These are phyloP conservation scores for Wickerhamomyces chaumierensis DNA, from an alignment of 805 yeast species.

Conservation along the genomic window DNA sequence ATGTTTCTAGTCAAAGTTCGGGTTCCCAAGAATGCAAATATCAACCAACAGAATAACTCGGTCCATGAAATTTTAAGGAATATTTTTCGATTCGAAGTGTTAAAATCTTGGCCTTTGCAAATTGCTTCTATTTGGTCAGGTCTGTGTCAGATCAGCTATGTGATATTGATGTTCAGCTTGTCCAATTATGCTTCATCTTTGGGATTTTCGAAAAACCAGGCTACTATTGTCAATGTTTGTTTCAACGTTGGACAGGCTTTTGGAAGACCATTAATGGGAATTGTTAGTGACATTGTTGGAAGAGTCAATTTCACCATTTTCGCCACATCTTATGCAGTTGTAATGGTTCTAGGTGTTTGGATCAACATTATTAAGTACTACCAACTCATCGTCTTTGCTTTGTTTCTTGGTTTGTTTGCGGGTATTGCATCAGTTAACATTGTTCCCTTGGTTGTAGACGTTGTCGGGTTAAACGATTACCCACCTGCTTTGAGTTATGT, in stretches of 20 bases:
- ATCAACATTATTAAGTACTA: constrained; percentile 31
- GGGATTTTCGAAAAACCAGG: constrained; percentile 34
- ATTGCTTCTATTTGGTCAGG: constrained; percentile 27
- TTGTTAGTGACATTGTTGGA: constrained; percentile 32
- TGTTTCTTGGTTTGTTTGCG: constrained; percentile 31
- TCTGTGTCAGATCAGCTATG: constrained; percentile 28
- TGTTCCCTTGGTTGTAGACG: constrained; percentile 29
- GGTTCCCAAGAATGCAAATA: constrained; percentile 18
- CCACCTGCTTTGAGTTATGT: constrained; percentile 28
- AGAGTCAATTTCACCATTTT: constrained; percentile 32
- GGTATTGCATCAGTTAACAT: constrained; percentile 35
- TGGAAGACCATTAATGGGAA: constrained; percentile 40
- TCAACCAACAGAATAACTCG: constrained; percentile 7
- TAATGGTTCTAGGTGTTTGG: constrained; percentile 39
- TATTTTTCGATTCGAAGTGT: constrained; percentile 24
- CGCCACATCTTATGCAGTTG: constrained; percentile 23
- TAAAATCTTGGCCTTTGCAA: constrained; percentile 21
- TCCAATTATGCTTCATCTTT: constrained; percentile 34
- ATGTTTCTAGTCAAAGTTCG: constrained; percentile 35
- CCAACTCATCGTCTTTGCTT: constrained; percentile 28
- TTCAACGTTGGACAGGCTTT: constrained; percentile 34
- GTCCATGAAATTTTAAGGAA: constrained; percentile 16
- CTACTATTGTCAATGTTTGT: constrained; percentile 33
- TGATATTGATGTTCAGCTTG: constrained; percentile 33
- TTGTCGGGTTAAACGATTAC: constrained; percentile 25